Base-by-base conservation (phyloP, 176 grass and related monocot genomes). In the Luzula sylvatica region DNA sequence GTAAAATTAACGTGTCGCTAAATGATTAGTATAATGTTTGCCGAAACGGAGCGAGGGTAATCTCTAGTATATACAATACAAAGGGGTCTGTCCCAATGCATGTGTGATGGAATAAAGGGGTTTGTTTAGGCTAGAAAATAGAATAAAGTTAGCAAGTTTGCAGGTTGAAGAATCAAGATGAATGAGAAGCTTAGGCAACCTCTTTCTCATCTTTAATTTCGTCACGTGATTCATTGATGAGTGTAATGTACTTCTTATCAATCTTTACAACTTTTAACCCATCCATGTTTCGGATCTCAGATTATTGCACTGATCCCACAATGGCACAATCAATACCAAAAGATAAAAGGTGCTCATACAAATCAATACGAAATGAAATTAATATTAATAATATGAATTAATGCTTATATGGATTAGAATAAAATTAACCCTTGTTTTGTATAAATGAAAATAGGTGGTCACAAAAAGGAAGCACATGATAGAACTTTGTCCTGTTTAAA, bases 141-240 rank as follows among this genome's bases (percentile, higher is more conserved):
- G n/a, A 13, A 63, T 7, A 26, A 49, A 40, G n/a, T 17, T 18
- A 21, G 14, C 17, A 24, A 16, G 11, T 65, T 1, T 26, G 46
- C 28, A 69, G 42, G 52, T 38, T 46, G 41, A 67, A 65, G 72
- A 68, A 61, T 77, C 68, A 72, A 62, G 12, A 57, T n/a, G 11
- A 16, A 5, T 61, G 44, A 24, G 12, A 38, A 46, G 48, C 20
- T 53, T 53, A 55, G 62, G 52, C 50, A 75, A 60, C 29, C 38
- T 41, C n/a, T n/a, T n/a, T n/a, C 15, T 51, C 16, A 42, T 63
- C 55, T 75, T 81, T n/a, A n/a, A n/a, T n/a, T n/a, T 55, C 16
- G 14, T 79, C 70, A 79, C 78, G 74, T 94, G 78, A 29, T 2
- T 17, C 70, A 78, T 65, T 72, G 55, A 82, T 75, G 52, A 88